Conservation (phyloP, 169 alveolate species). For the Plasmodium relictum region DNA sequence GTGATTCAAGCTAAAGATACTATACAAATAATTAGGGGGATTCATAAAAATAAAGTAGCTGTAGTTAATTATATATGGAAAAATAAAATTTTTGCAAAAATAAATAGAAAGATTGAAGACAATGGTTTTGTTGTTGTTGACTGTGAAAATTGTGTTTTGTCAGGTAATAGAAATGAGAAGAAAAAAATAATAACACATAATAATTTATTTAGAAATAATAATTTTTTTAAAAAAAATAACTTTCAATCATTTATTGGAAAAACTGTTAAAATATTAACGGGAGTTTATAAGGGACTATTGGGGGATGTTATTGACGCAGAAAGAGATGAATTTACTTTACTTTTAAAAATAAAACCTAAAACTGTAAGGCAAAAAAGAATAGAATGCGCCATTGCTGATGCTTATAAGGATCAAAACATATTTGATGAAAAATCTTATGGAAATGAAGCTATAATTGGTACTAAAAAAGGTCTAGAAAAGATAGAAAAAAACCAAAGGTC, state of each 20-base stretch:
- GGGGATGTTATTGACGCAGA: conserved; percentile 86
- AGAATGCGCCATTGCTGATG: conserved; percentile 79
- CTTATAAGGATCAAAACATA: conserved; percentile 21
- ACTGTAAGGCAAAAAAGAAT: conserved; percentile 83
- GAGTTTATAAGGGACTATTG: conserved; percentile 84
- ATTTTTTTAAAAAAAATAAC: conserved; percentile 14
- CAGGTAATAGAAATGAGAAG: conserved; percentile 42
- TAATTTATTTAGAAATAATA: conserved; percentile 61
- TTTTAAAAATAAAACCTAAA: conserved; percentile 85
- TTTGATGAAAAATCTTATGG: conserved; percentile 19
- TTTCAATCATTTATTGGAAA: conserved; percentile 83
- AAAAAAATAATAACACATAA: conserved; percentile 52
- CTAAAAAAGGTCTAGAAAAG: not conserved
- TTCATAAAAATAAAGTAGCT: conserved; percentile 81
- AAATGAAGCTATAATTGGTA: not conserved
- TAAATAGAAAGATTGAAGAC: conserved; percentile 78
- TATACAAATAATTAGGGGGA: conserved; percentile 81
- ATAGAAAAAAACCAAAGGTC: conserved; percentile 1
- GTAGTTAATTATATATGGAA: conserved; percentile 84
- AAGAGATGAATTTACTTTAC: conserved; percentile 84
- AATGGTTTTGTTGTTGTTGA: conserved; percentile 76
- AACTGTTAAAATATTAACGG: conserved; percentile 86
- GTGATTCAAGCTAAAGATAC: conserved; percentile 78
- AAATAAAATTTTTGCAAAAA: conserved; percentile 79
- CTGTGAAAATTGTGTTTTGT: conserved; percentile 37